Evolutionary conservation across 2,329 filamentous ascomycete genomes (phyloP).

Genomic region (Pyrenochaeta sp.): DNA sequence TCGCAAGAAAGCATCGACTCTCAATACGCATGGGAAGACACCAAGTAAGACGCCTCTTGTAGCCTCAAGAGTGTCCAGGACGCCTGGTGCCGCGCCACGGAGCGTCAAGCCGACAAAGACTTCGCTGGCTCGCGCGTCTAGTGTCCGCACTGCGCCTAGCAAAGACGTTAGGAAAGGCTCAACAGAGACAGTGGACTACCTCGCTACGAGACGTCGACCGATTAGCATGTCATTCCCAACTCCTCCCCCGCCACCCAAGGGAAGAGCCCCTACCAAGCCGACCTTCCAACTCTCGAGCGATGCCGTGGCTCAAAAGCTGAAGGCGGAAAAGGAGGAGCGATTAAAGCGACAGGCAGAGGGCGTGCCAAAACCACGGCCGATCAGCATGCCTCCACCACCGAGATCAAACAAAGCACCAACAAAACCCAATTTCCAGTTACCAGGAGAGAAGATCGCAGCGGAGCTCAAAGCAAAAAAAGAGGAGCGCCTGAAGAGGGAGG

Average conservation of each 20-base stretch:
- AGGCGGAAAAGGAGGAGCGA: constrained; percentile 59
- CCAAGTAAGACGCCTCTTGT: constrained; percentile 14
- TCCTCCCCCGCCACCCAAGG: constrained; percentile 57
- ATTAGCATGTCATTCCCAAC: constrained; percentile 59
- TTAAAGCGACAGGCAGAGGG: constrained; percentile 55
- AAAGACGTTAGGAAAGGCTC: constrained; percentile 34
- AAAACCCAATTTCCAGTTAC: constrained; percentile 60
- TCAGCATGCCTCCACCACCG: constrained; percentile 56
- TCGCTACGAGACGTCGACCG: constrained; percentile 56
- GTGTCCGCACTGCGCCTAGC: constrained; percentile 32
- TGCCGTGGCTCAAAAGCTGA: constrained; percentile 62
- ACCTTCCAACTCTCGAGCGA: constrained; percentile 64
- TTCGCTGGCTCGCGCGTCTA: constrained; percentile 37
- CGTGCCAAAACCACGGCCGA: constrained; percentile 47
- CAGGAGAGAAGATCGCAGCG: constrained; percentile 60
- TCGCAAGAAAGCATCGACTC: constrained; percentile 25
- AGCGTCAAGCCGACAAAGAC: constrained; percentile 40
- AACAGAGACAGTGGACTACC: constrained; percentile 44
- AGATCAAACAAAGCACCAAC: constrained; percentile 63
- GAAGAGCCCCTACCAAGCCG: constrained; percentile 59
- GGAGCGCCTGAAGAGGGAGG: constrained; percentile 44
- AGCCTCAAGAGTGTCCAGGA: constrained; percentile 34
- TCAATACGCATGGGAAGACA: constrained; percentile 13
- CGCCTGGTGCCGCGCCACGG: constrained; percentile 35
- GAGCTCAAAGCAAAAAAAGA: constrained; percentile 45